A percentile compares a stretch with the other conserved stretches of the same genome.
Evolutionary conservation across 106 monocot genomes (phyloP).

Genomic region (Posidonia australis): DNA sequence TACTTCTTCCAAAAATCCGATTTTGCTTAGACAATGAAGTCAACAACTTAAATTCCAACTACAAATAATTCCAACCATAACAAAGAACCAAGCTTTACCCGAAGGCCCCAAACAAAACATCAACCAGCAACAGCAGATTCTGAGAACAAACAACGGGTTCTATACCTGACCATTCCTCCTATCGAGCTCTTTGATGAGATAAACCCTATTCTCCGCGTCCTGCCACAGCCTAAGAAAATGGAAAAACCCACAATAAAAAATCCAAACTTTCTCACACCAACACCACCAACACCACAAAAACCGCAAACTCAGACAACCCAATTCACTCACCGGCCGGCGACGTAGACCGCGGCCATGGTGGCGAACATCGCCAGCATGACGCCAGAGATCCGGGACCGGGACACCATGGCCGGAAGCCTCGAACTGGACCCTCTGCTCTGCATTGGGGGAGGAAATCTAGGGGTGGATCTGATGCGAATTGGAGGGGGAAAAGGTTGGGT

Average conservation of each 20-base stretch:
- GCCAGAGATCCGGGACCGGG: constrained; percentile 14
- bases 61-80: background rate
- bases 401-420: constrained; percentile 2
- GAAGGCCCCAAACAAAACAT: background rate
- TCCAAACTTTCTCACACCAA: background rate
- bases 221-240: constrained; percentile 16
- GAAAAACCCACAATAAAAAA: background rate
- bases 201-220: constrained; percentile 28
- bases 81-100: background rate
- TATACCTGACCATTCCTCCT: constrained; percentile 22
- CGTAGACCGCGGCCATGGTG: constrained; percentile 23
- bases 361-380: constrained; percentile 29
- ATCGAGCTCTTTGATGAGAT: constrained; percentile 22
- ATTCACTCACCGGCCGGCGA: constrained; percentile 31
- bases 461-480: background rate
- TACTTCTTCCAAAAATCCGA: background rate
- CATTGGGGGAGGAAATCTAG: constrained; percentile 1
- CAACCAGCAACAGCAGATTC: no score
- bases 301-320: no score
- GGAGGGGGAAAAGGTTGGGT: background rate
- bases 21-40: background rate
- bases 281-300: background rate
- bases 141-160: background rate
- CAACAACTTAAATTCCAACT: background rate
- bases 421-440: constrained; percentile 9